Conservation (phyloP, 2,329 filamentous ascomycete genomes). For the Fusarium sp. region DNA sequence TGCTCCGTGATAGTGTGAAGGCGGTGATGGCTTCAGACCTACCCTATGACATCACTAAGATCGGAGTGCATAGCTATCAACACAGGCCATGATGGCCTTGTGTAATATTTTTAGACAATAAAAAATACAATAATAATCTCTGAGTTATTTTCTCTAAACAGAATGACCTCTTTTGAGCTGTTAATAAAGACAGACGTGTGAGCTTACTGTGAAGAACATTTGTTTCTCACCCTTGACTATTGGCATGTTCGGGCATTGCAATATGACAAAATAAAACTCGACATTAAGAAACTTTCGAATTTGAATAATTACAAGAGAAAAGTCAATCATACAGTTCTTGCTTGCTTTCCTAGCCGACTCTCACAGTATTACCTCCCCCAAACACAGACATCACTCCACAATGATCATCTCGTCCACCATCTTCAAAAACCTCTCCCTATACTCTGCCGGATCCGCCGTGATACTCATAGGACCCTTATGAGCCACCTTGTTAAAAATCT, state of each 20-base stretch:
- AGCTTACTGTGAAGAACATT: not conserved
- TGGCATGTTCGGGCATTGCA: not conserved
- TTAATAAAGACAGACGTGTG: too few relatives aligned
- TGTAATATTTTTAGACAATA: too few relatives aligned
- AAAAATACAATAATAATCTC: too few relatives aligned
- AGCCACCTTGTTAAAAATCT: conserved; percentile 70
- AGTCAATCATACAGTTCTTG: not conserved
- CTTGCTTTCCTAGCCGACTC: not conserved
- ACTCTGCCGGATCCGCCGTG: conserved; percentile 75
- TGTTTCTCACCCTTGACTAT: accelerated
- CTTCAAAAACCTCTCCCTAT: conserved; percentile 64
- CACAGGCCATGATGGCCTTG: too few relatives aligned
- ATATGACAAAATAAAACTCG: not conserved
- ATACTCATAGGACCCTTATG: conserved; percentile 79
- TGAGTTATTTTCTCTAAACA: too few relatives aligned
- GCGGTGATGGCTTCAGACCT: not conserved
- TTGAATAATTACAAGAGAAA: not conserved
- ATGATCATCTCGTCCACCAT: conserved; percentile 59
- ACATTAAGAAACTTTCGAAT: not conserved
- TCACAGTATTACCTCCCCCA: not conserved
- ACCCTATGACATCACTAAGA: too few relatives aligned
- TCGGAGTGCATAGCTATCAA: too few relatives aligned
- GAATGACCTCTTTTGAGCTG: too few relatives aligned
- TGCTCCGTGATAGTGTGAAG: not conserved
- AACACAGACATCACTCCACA: conserved; percentile 39